Evolutionary conservation across 2,329 filamentous ascomycete species (phyloP), one percentile per base, ranked within the genome.

Genomic region (Xylariales sp.): DNA sequence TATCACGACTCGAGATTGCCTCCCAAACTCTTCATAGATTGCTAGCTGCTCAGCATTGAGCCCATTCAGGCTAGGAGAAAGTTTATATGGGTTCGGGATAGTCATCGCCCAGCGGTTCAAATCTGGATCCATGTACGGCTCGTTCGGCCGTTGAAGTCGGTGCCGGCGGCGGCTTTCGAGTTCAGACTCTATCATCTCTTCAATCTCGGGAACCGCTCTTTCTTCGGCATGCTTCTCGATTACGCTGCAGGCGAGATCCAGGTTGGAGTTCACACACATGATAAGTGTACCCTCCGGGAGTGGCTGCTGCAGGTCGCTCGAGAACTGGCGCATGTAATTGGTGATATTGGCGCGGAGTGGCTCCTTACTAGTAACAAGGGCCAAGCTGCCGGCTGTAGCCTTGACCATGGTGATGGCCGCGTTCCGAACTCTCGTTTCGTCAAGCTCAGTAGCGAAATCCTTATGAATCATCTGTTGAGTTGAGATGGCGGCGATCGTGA

Each of bases 261-360:
- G 75, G 58, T 98, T 98, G 48, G 94, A 91, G 60, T 97, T 98
- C 44, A 98, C 91, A 62, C 94, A 97, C 88, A 98, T 96, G 40
- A 97, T 78, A 44, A 98, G 93, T 21, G 93, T 87, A 6, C 93
- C 93, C 64, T 98, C 93, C 0, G 93, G 88, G 44, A 98, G 75
- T 13, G 87, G 86, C 37, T 88, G 85, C 38, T 88, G 81, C 25
- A 95, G 75, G 25, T 83, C 79, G 33, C 65, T 69, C 4, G 79
- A 74, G n/a, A 82, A 61, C 33, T 72, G 73, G 37, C 93, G 85
- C 60, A 98, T 89, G 57, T 97, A 95, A 63, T 97, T 98, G 38
- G 86, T 94, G 62, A 98, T 95, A 65, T 94, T 97, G 61, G 94
- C 93, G 43, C 93, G 82, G 13, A 98, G 72, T 13, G 93, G 93